Evolutionary conservation across 2,329 filamentous ascomycete genomes (phyloP).

Genomic region (Fusarium agapanthi): DNA sequence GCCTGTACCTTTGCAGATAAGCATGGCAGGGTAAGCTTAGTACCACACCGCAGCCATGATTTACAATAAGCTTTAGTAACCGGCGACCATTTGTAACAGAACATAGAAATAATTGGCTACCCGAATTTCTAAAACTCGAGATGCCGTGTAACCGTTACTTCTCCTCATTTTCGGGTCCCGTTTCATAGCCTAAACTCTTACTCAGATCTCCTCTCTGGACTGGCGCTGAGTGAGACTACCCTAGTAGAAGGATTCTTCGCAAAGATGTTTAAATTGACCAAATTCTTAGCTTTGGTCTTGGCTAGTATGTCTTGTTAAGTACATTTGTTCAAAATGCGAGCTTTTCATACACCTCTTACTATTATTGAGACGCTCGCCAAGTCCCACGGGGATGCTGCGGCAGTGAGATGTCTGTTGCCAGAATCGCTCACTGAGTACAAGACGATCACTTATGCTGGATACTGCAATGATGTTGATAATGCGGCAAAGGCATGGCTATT

Average conservation of each 20-base stretch:
- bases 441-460: not conserved
- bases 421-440: not conserved
- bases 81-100: not conserved
- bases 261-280: not conserved
- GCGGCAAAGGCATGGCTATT: not conserved
- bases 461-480: not conserved
- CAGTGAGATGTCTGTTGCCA: not conserved
- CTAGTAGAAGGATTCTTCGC: not conserved
- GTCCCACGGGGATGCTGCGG: not conserved
- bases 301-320: fast-evolving
- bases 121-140: not conserved
- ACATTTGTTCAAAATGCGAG: not conserved
- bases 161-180: not conserved
- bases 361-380: not conserved
- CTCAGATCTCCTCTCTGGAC: not conserved
- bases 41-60: too few species aligned
- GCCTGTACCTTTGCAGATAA: too few species aligned
- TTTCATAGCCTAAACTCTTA: not conserved
- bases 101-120: fast-evolving
- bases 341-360: not conserved
- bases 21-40: not conserved
- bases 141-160: not conserved
- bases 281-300: fast-evolving
- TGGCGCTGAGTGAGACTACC: not conserved
- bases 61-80: not conserved